These are phyloP conservation scores for Fraxinus sp. DNA, from an alignment of 305 asterid genomes.

Conservation along the genomic window DNA sequence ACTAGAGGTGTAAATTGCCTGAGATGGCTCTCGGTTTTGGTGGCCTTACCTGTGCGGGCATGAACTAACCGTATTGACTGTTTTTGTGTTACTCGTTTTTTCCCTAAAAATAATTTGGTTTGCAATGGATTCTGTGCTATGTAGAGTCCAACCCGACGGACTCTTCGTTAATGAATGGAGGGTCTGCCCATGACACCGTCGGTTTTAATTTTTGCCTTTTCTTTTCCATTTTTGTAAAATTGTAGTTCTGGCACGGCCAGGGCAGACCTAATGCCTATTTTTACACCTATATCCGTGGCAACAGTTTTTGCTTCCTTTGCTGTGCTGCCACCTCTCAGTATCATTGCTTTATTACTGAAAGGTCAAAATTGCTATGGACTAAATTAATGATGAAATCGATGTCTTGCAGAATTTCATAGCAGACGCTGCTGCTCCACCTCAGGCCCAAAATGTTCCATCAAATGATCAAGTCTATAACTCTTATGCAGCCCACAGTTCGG, in stretches of 20 bases:
- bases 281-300: not conserved
- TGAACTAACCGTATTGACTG: not conserved
- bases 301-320: not conserved
- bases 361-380: not conserved
- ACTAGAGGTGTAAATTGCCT: not conserved
- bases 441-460: constrained; percentile 49
- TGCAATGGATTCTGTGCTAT: not conserved
- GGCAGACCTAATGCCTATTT: not conserved
- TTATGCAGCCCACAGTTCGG: constrained; percentile 50
- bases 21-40: not conserved
- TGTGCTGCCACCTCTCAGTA: not conserved
- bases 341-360: not conserved
- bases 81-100: not conserved
- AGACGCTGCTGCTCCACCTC: constrained; percentile 64
- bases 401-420: constrained; percentile 56
- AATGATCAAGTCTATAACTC: constrained; percentile 62
- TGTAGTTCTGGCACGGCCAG: not conserved
- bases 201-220: not conserved
- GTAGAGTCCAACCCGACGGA: not conserved
- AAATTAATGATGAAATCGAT: constrained; percentile 21
- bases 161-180: not conserved
- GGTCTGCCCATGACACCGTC: not conserved
- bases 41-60: not conserved
- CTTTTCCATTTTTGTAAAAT: not conserved
- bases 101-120: not conserved